Conservation (phyloP, 2,329 filamentous ascomycete species). For the Epichloe baconii region DNA sequence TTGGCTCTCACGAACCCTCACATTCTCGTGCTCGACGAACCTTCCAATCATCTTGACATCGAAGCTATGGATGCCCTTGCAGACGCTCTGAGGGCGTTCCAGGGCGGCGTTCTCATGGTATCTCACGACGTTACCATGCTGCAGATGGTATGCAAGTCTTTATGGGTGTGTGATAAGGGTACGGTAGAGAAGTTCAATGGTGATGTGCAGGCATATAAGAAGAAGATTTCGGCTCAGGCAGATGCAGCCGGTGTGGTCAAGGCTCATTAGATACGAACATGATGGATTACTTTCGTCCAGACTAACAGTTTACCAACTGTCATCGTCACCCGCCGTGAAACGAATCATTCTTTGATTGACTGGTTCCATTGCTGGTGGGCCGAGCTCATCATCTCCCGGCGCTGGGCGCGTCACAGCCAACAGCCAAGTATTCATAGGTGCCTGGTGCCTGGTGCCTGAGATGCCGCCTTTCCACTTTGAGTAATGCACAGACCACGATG, state of each 20-base stretch:
- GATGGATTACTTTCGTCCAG: neutral
- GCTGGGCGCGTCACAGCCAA: neutral
- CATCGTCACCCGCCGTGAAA: no score
- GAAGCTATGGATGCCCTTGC: constrained; percentile 96
- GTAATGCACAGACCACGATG: constrained; percentile 15
- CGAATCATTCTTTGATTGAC: no score
- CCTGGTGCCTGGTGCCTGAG: constrained; percentile 1
- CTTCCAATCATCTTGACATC: constrained; percentile 97
- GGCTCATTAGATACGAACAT: constrained; percentile 31
- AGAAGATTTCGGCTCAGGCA: constrained; percentile 81
- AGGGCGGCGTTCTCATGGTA: constrained; percentile 95
- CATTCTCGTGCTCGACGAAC: constrained; percentile 94
- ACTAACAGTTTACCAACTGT: no score
- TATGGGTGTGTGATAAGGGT: constrained; percentile 94
- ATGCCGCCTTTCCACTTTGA: constrained; percentile 16
- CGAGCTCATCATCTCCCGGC: no score
- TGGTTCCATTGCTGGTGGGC: no score
- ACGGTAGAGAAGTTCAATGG: constrained; percentile 94
- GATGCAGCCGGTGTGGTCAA: constrained; percentile 77
- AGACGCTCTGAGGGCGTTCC: constrained; percentile 69
- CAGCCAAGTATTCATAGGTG: neutral
- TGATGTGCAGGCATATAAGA: constrained; percentile 95
- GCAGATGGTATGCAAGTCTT: constrained; percentile 82
- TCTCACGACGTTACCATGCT: constrained; percentile 99
- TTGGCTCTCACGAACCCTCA: constrained; percentile 87